A percentile compares a stretch with the other conserved stretches of the same genome.
phyloP scores from a whole-genome alignment of 257 asterid genomes.

The Verbena officinalis region DNA sequence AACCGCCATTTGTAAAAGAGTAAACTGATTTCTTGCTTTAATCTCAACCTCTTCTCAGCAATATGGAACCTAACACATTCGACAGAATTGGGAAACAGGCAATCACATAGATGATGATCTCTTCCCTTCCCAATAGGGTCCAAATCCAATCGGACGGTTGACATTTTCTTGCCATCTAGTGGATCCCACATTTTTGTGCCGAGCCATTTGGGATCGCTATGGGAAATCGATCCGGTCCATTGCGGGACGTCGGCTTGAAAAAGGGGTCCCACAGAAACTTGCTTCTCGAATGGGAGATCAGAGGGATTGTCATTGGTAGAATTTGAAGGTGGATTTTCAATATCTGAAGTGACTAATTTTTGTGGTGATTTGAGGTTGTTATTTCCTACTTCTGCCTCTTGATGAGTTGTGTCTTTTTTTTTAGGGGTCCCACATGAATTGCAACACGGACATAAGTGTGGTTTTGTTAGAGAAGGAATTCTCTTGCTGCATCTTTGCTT shows the following conservation, averaged over 20 bases:
- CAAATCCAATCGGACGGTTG: conserved; percentile 27
- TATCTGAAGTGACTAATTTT: conserved; percentile 23
- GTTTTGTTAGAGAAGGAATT: conserved; percentile 36
- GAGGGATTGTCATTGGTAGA: conserved; percentile 12
- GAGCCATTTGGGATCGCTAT: conserved; percentile 81
- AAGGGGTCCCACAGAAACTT: conserved; percentile 49
- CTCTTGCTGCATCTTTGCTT: conserved; percentile 59
- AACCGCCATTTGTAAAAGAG: conserved; percentile 61
- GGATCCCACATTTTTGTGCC: conserved; percentile 66
- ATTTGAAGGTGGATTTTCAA: conserved; percentile 25
- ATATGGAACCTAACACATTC: conserved; percentile 78
- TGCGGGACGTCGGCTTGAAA: conserved; percentile 70
- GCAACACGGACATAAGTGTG: conserved; percentile 46
- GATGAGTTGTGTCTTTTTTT: conserved; percentile 31
- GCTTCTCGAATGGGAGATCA: conserved; percentile 32
- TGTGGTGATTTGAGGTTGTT: conserved; percentile 31
- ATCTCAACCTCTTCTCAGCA: conserved; percentile 60
- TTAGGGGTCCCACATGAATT: conserved; percentile 35
- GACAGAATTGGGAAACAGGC: conserved; percentile 49
- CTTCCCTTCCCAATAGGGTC: conserved; percentile 56
- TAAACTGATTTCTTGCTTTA: conserved; percentile 56
- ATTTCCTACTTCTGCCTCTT: conserved; percentile 31
- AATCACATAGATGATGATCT: conserved; percentile 40
- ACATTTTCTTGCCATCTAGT: conserved; percentile 32
- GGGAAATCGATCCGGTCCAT: conserved; percentile 54